Base-by-base conservation (phyloP, 2,329 filamentous ascomycete species). In the Aspergillus proliferans region DNA sequence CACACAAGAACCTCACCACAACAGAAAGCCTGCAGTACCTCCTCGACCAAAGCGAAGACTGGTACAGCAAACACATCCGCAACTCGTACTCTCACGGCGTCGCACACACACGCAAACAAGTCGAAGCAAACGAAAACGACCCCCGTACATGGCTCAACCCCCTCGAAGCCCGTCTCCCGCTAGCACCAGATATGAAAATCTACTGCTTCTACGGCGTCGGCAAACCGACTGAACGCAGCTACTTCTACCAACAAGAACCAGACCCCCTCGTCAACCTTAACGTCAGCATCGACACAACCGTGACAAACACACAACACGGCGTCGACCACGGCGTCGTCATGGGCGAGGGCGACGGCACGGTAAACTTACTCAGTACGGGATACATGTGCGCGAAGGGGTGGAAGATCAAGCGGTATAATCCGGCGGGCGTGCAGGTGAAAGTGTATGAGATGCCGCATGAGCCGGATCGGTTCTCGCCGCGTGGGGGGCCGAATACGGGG, bases 321-420 rank as follows among this genome's bases (percentile, higher is more conserved):
- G 69, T 80, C 4, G 91, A 98, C 64, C 93, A 87, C 56, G 93
- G 93, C 21, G 89, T 98, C n/a, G 78, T 95, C 30, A 86, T 96
- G 78, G 92, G 92, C 34, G 93, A 97, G 68, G 93, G 93, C 3
- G 93, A 98, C 59, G 93, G 93, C 1, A 98, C 93, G 0, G 93
- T 98, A 39, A 95, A 91, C 56, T 71, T 98, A n/a, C 72, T 98
- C 9, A 94, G 87, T 58, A 83, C 84, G 1, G 93, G 92, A 2
- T 98, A 97, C 67, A 97, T 98, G 93, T 98, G 93, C 68, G 86
- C 89, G 58, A 89, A 86, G 60, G 93, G 93, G 3, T 98, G 93
- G 93, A 84, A 85, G 50, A 87, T 96, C 69, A 90, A 89, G 69
- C 81, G 93, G 33, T 98, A 94, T 67, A 98, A 98, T 62, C 93